A percentile compares a stretch with the other conserved stretches of the same genome.
These are phyloP conservation scores for Pythium folliculosum DNA, from an alignment of 352 stramenopile species.

Conservation along the genomic window DNA sequence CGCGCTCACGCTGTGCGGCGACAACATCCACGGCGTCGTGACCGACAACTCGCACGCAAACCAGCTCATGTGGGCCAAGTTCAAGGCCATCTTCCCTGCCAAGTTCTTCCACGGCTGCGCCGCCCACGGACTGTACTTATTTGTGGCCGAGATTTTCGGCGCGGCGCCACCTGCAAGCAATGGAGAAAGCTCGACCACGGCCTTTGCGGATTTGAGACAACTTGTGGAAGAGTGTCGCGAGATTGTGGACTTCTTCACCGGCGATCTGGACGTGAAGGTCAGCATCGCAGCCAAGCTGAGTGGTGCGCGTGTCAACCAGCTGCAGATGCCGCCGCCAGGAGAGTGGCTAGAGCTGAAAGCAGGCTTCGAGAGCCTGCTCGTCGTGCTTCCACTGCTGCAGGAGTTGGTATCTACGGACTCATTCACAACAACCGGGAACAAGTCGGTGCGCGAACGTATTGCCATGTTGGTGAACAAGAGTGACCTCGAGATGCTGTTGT, in stretches of 20 bases:
- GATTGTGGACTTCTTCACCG: conserved; percentile 24
- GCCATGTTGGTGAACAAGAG: neutral
- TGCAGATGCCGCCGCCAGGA: conserved; percentile 16
- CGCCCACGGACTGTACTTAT: conserved; percentile 29
- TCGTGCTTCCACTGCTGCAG: conserved; percentile 14
- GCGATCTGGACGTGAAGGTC: neutral
- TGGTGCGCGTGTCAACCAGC: neutral
- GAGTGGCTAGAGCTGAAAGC: conserved; percentile 24
- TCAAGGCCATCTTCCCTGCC: conserved; percentile 26
- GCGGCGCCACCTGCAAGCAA: neutral
- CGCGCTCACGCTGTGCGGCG: conserved; percentile 7
- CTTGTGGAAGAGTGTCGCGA: conserved; percentile 27
- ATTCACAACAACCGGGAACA: conserved; percentile 10
- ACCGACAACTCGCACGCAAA: conserved; percentile 29
- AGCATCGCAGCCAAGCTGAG: neutral
- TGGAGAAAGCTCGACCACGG: neutral
- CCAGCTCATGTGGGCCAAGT: conserved; percentile 28
- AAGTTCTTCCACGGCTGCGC: conserved; percentile 38
- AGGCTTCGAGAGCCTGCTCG: conserved; percentile 25
- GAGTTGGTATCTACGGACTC: neutral
- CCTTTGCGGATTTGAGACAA: conserved; percentile 18
- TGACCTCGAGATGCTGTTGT: conserved; percentile 12
- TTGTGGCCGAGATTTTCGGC: conserved; percentile 33
- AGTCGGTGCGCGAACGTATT: neutral
- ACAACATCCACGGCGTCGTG: conserved; percentile 26